phyloP scores from a whole-genome alignment of 2,329 filamentous ascomycete species.

The Dactylonectria macrodidyma region DNA sequence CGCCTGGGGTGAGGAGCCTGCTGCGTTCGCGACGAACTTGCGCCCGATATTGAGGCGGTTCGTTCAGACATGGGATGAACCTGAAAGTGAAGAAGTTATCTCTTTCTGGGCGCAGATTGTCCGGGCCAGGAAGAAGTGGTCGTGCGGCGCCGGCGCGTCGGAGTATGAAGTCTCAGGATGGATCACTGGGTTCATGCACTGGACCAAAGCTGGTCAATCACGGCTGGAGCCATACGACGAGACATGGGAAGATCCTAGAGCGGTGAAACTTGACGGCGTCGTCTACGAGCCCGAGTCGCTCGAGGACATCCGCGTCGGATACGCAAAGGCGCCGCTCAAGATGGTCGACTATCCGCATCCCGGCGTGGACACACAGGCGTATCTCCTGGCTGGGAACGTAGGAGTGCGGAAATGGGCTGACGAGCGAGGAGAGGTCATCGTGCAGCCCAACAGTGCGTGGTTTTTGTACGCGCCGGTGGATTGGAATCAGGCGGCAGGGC shows the following conservation, averaged over 20 bases:
- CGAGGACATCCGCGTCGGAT: constrained; percentile 54
- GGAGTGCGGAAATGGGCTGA: constrained; percentile 50
- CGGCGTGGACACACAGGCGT: constrained; percentile 50
- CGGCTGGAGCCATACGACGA: constrained; percentile 35
- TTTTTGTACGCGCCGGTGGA: constrained; percentile 57
- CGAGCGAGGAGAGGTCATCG: constrained; percentile 42
- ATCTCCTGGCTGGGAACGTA: constrained; percentile 56
- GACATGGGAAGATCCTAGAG: constrained; percentile 5
- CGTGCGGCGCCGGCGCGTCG: constrained; percentile 48
- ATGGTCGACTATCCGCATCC: constrained; percentile 52
- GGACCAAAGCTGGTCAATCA: constrained; percentile 54
- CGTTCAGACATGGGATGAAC: constrained; percentile 59
- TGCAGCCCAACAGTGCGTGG: constrained; percentile 57
- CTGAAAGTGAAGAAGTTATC: constrained; percentile 49
- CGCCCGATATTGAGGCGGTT: constrained; percentile 62
- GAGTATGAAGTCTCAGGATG: constrained; percentile 62
- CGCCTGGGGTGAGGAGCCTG: constrained; percentile 61
- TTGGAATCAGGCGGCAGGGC: constrained; percentile 37
- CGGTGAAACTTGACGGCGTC: constrained; percentile 48
- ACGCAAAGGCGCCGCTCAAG: constrained; percentile 57
- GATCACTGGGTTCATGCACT: constrained; percentile 65
- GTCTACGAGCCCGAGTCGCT: constrained; percentile 49
- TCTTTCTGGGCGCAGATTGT: constrained; percentile 63
- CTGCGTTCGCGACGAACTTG: constrained; percentile 56
- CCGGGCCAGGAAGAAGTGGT: constrained; percentile 50